These are phyloP conservation scores for Pseudogymnoascus sp. DNA, from an alignment of 2,329 filamentous ascomycete genomes.

Conservation along the genomic window DNA sequence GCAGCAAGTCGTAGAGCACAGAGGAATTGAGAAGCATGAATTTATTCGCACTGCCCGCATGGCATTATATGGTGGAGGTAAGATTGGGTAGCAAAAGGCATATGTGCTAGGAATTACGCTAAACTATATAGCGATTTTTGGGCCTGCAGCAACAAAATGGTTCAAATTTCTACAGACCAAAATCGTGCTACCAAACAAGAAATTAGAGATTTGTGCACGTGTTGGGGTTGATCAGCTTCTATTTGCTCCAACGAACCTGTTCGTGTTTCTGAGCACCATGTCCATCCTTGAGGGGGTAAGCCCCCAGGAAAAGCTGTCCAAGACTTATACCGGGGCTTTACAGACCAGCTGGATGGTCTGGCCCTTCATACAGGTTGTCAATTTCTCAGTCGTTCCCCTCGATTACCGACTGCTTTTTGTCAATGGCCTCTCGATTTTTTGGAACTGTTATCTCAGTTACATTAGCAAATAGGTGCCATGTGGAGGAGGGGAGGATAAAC, in stretches of 20 bases:
- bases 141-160: constrained; percentile 64
- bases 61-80: constrained; percentile 71
- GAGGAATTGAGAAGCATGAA: constrained; percentile 70
- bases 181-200: constrained; percentile 49
- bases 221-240: constrained; percentile 58
- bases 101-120: constrained; percentile 3
- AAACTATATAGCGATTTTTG: constrained; percentile 50
- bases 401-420: constrained; percentile 64
- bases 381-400: constrained; percentile 64
- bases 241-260: constrained; percentile 59
- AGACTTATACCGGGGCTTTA: constrained; percentile 52
- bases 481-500: background rate
- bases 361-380: constrained; percentile 59
- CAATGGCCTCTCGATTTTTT: constrained; percentile 59
- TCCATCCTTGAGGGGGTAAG: constrained; percentile 55
- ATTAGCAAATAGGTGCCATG: constrained; percentile 21
- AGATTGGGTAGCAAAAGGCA: constrained; percentile 25
- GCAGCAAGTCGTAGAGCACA: constrained; percentile 83
- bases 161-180: constrained; percentile 58
- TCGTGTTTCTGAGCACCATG: constrained; percentile 60
- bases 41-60: constrained; percentile 65
- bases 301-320: constrained; percentile 53
- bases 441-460: constrained; percentile 36
- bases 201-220: constrained; percentile 54
- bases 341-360: constrained; percentile 65